A percentile compares a stretch with the other conserved stretches of the same genome.
phyloP scores from a whole-genome alignment of 1,284 basidiomycete species.

The Trametes sp. region DNA sequence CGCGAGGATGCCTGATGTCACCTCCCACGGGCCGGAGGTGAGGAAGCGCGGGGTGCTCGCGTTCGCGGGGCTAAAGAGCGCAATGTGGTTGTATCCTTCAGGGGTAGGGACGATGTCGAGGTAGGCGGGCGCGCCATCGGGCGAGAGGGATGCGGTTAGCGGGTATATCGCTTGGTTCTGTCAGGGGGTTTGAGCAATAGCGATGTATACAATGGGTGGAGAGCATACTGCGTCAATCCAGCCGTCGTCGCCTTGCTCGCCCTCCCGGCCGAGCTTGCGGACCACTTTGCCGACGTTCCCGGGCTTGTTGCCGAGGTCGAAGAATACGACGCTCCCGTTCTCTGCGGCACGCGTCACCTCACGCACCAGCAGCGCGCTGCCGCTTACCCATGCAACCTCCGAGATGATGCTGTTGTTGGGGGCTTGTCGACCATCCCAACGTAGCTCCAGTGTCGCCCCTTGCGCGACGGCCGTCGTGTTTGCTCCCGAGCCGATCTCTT shows the following conservation, averaged over 20 bases:
- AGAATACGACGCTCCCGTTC: conserved; percentile 79
- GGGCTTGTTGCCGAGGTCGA: conserved; percentile 57
- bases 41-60: conserved; percentile 79
- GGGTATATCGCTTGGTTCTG: conserved; percentile 71
- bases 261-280: conserved; percentile 77
- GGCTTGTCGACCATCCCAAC: conserved; percentile 69
- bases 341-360: conserved; percentile 88
- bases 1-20: conserved; percentile 75
- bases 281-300: conserved; percentile 64
- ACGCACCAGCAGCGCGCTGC: conserved; percentile 80
- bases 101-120: conserved; percentile 85
- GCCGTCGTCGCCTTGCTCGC: conserved; percentile 88
- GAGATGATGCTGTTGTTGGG: conserved; percentile 75
- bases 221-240: conserved; percentile 85
- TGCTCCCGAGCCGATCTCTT: conserved; percentile 32
- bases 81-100: conserved; percentile 90
- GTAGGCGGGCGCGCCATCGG: conserved; percentile 67
- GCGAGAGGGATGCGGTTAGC: conserved; percentile 54
- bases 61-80: conserved; percentile 82
- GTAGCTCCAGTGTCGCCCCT: conserved; percentile 62
- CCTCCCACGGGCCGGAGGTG: conserved; percentile 91
- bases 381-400: conserved; percentile 89
- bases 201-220: background rate
- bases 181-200: background rate
- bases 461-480: conserved; percentile 45